A percentile compares a stretch with the other conserved stretches of the same genome.
These are phyloP conservation scores for Lipomyces japonicus DNA, from an alignment of 805 yeast species.

Conservation along the genomic window DNA sequence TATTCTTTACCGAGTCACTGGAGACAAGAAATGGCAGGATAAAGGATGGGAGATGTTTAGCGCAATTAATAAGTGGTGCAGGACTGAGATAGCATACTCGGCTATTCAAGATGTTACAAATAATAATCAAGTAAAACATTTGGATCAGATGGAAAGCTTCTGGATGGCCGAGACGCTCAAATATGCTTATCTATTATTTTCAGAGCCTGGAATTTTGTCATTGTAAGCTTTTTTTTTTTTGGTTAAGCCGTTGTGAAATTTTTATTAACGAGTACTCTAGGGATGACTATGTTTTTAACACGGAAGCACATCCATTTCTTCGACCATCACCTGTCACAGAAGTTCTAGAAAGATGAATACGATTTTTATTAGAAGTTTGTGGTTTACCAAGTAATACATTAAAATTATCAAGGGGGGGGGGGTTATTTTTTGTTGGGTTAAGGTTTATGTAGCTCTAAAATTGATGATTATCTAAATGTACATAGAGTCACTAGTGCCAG, in stretches of 20 bases:
- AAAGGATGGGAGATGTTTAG: conserved; percentile 51
- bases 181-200: conserved; percentile 50
- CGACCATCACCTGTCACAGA: conserved; percentile 25
- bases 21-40: conserved; percentile 54
- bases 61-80: conserved; percentile 37
- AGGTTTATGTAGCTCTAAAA: too few species aligned
- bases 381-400: too few species aligned
- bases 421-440: too few species aligned
- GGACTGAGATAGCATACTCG: conserved; percentile 39
- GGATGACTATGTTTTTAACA: conserved; percentile 55
- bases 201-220: conserved; percentile 42
- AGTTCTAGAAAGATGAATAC: conserved; percentile 8
- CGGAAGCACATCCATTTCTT: conserved; percentile 59
- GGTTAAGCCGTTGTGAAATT: background rate
- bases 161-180: conserved; percentile 62
- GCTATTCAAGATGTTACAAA: conserved; percentile 44
- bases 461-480: background rate
- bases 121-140: conserved; percentile 30
- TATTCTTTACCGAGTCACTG: conserved; percentile 57
- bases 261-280: conserved; percentile 1
- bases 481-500: background rate
- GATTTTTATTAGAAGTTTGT: background rate
- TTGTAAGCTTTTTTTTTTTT: conserved; percentile 29
- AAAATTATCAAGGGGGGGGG: too few species aligned
- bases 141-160: conserved; percentile 39